Base-by-base conservation (phyloP, 2,329 filamentous ascomycete species). In the Neospermospora avenae region DNA sequence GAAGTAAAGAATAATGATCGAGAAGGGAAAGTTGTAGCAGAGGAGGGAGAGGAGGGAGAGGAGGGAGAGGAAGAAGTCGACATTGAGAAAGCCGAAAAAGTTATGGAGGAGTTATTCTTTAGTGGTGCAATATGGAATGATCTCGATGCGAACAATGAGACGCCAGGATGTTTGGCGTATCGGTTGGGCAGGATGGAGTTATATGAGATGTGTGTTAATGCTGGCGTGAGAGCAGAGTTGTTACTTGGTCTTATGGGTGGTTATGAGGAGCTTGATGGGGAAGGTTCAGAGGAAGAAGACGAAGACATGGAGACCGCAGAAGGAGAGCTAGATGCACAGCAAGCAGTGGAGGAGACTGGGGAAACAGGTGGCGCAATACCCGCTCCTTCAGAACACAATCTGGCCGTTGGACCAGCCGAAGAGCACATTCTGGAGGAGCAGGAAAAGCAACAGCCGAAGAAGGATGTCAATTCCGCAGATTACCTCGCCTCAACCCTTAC, bases 111-210 rank as follows among this genome's bases (percentile, higher is more conserved):
- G 70, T 81, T 98, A 7, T 85, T 98, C 62, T 83, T 93, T 70
- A 88, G 89, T 67, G 95, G 95, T 34, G 95, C 91, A 11, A 97
- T 98, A 68, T 99, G 95, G 95, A 99, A 99, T 77, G 93, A 97
- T 73, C 79, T 98, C 58, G 91, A 98, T 74, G 77, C 80, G 66
- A 88, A 90, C 68, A 84, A 91, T 69, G 93, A 98, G 79, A 98
- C 95, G 3, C 92, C 95, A 0, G 95, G 92, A 7, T 98, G 93
- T 73, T 78, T 97, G 45, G 95, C 95, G 8, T 80, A 81, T 60
- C 78, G 85, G 25, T 73, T 97, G 24, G 88, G 89, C 0, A 78
- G 90, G 68, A 80, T 76, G 57, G 81, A 84, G 53, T 76, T 97
- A 37, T 98, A 99, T 72, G 84, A 88, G 42, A 75, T 92, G 59